phyloP scores from a whole-genome alignment of 2,329 filamentous ascomycete species.

The Sarocladium strictum region DNA sequence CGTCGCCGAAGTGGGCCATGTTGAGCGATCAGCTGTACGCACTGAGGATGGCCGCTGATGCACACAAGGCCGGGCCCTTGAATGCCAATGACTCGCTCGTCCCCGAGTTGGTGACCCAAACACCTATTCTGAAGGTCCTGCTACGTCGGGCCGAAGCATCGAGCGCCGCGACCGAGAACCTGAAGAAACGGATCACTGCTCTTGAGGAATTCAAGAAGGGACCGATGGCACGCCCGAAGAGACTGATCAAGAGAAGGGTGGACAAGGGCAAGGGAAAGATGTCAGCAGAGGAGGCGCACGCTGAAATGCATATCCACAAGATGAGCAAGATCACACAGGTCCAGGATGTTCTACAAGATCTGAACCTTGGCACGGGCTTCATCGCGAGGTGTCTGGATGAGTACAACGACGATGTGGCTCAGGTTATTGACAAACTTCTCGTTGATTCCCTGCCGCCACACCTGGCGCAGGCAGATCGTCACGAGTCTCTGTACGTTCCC shows the following conservation, averaged over 20 bases:
- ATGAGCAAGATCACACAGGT: conserved; percentile 83
- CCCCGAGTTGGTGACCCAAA: conserved; percentile 73
- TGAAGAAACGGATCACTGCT: conserved; percentile 54
- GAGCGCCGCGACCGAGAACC: conserved; percentile 45
- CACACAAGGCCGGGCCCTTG: conserved; percentile 49
- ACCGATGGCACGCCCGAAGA: conserved; percentile 43
- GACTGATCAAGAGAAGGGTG: conserved; percentile 45
- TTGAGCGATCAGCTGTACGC: conserved; percentile 80
- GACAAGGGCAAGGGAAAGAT: conserved; percentile 60
- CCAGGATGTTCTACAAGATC: conserved; percentile 87
- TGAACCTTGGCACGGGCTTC: conserved; percentile 80
- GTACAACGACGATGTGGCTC: conserved; percentile 71
- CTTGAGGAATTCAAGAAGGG: conserved; percentile 57
- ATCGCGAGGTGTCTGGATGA: conserved; percentile 72
- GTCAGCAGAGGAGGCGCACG: conserved; percentile 29
- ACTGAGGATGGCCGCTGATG: conserved; percentile 65
- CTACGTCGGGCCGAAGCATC: conserved; percentile 45
- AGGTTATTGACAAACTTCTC: conserved; percentile 74
- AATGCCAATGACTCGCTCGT: conserved; percentile 67
- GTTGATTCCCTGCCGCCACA: conserved; percentile 69
- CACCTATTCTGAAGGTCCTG: conserved; percentile 64
- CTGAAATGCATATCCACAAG: conserved; percentile 65
- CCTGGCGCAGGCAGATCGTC: conserved; percentile 57
- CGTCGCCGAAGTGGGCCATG: conserved; percentile 61
- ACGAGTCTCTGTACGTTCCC: conserved; percentile 52